A percentile compares a stretch with the other conserved stretches of the same genome.
Evolutionary conservation across 1,284 basidiomycete species (phyloP).

Genomic region (Puccinia triticina): DNA sequence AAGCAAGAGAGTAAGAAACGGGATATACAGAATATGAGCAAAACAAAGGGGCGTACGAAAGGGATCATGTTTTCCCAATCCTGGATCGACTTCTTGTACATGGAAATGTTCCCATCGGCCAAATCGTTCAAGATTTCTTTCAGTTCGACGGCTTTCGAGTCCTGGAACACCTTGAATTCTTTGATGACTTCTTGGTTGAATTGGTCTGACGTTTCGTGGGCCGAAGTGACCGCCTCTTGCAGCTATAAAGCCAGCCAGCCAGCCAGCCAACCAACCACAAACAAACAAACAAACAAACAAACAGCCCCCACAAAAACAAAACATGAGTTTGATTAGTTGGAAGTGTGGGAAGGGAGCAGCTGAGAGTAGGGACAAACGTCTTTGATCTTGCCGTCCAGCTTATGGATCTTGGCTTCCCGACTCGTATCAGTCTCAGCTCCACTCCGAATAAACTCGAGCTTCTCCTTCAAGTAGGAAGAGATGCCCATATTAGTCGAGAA

Average conservation of each 20-base stretch:
- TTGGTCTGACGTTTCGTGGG: constrained; percentile 91
- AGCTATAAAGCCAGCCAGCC: no score
- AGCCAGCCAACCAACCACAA: no score
- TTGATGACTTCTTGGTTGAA: constrained; percentile 91
- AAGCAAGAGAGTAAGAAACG: neutral
- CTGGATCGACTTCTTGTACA: constrained; percentile 70
- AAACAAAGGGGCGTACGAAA: constrained; percentile 7
- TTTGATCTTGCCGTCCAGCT: constrained; percentile 88
- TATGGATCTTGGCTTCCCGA: constrained; percentile 86
- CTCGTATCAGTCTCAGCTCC: constrained; percentile 85
- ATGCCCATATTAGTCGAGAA: constrained; percentile 68
- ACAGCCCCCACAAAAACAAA: neutral
- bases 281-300: constrained; percentile 18
- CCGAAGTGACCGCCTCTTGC: constrained; percentile 90
- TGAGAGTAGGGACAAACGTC: constrained; percentile 68
- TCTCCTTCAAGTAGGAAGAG: constrained; percentile 89
- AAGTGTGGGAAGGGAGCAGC: neutral
- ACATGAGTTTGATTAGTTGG: constrained; percentile 20
- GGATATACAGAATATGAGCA: neutral
- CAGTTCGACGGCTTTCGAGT: constrained; percentile 89
- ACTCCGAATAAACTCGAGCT: constrained; percentile 85
- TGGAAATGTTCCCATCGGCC: constrained; percentile 91
- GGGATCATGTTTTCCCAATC: constrained; percentile 51
- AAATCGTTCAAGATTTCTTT: constrained; percentile 86
- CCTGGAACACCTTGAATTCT: constrained; percentile 86